Percentiles rank a stretch among this genome's conserved stretches.
phyloP scores from a whole-genome alignment of 2,329 filamentous ascomycete species.

The Rhynchosporium agropyri region DNA sequence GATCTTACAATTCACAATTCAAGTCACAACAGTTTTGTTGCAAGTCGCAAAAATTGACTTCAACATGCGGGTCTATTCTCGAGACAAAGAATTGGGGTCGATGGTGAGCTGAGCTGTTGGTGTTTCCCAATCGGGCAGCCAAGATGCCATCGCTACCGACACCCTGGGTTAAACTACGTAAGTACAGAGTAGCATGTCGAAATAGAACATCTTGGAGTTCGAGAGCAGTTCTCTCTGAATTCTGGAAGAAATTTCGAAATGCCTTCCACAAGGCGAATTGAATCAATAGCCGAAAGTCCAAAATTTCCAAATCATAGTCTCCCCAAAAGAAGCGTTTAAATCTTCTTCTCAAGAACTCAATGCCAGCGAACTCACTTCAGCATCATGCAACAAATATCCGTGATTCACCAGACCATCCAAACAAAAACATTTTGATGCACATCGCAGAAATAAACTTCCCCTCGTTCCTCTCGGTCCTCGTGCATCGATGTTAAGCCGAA shows the following conservation, averaged over 20 bases:
- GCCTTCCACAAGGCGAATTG: no score
- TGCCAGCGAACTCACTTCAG: background rate
- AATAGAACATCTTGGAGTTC: no score
- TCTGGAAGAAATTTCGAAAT: no score
- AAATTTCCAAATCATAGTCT: no score
- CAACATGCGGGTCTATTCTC: background rate
- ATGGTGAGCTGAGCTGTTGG: conserved; percentile 1
- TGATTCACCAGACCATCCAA: background rate
- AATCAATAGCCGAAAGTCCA: no score
- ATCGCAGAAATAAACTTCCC: conserved; percentile 46
- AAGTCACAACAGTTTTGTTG: background rate
- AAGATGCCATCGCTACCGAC: background rate
- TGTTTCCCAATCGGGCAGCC: conserved; percentile 2
- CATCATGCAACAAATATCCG: background rate
- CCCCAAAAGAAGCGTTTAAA: no score
- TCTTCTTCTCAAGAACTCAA: no score
- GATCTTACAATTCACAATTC: background rate
- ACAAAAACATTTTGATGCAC: conserved; percentile 32
- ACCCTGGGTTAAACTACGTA: no score
- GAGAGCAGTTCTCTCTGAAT: no score
- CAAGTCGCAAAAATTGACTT: conserved; percentile 6
- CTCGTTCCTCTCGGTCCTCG: background rate
- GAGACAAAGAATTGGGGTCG: background rate
- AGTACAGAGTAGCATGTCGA: no score
- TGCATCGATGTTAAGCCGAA: no score